These are phyloP conservation scores for Cytospora piceae DNA, from an alignment of 2,329 filamentous ascomycete genomes.

Conservation along the genomic window DNA sequence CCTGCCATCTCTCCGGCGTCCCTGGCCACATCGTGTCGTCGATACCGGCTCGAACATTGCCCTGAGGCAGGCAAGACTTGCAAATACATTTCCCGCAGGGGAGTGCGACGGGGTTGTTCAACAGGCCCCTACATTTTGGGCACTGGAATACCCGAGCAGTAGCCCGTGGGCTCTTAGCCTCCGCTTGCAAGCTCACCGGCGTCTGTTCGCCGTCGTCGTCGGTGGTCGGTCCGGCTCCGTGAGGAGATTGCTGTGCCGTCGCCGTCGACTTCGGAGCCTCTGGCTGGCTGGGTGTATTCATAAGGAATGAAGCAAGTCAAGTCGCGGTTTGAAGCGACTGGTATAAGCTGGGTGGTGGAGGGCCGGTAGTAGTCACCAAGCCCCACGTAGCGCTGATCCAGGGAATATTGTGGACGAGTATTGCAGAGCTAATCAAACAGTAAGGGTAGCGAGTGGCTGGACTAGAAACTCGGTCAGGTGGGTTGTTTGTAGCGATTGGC, in stretches of 20 bases:
- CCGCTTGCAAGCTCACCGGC: conserved; percentile 5
- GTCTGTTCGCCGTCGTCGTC: conserved; percentile 1
- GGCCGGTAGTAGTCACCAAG: background rate
- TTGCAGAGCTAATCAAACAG: background rate
- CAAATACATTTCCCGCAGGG: conserved; percentile 84
- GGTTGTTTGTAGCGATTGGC: background rate
- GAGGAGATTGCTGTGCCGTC: conserved; percentile 9
- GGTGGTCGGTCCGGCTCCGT: background rate
- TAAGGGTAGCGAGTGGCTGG: background rate
- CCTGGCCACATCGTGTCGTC: conserved; percentile 67
- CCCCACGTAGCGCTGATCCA: background rate
- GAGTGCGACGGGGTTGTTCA: conserved; percentile 71
- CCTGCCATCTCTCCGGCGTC: conserved; percentile 65
- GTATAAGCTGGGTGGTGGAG: background rate
- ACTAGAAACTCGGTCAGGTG: background rate
- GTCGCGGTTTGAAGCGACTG: conserved; percentile 10
- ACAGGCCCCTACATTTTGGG: conserved; percentile 68
- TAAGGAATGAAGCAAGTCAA: conserved; percentile 14
- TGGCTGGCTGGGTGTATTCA: conserved; percentile 20
- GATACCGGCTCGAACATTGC: conserved; percentile 68
- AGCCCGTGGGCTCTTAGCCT: conserved; percentile 20
- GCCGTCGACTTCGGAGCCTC: conserved; percentile 17
- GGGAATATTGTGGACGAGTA: background rate
- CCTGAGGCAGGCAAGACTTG: conserved; percentile 70
- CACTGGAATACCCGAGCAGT: conserved; percentile 77